Conservation (phyloP, 116 monocot genomes). For the Dioscorea cayenensis region DNA sequence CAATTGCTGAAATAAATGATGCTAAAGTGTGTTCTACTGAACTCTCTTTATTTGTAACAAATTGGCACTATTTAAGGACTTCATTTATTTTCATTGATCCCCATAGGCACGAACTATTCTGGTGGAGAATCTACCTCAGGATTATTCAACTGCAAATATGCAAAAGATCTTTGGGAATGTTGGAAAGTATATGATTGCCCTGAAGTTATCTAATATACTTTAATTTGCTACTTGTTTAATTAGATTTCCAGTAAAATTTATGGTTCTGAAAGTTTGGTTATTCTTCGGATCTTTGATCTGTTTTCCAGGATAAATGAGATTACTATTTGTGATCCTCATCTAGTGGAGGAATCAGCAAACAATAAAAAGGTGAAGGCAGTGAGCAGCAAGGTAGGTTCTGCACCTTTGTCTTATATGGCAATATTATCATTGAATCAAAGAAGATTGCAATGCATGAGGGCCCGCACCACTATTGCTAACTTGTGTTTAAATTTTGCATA, state of each 20-base stretch:
- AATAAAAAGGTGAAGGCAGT: slow-evolving; percentile 22
- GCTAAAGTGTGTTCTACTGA: slow-evolving; percentile 25
- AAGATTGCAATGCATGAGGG: neutral
- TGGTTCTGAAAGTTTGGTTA: neutral
- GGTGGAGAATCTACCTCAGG: slow-evolving; percentile 72
- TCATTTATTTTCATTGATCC: neutral
- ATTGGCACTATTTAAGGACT: neutral
- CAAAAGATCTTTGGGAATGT: slow-evolving; percentile 37
- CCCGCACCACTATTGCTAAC: neutral
- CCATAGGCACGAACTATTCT: slow-evolving; percentile 42
- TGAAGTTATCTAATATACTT: neutral
- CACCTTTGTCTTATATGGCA: neutral
- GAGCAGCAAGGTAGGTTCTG: slow-evolving; percentile 46
- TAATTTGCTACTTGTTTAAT: neutral
- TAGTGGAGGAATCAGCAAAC: slow-evolving; percentile 20
- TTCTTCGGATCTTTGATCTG: neutral
- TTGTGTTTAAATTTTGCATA: too few species aligned
- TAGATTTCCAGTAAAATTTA: neutral
- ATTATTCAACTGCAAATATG: slow-evolving; percentile 50
- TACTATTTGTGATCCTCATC: slow-evolving; percentile 40
- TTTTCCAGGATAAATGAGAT: slow-evolving; percentile 49
- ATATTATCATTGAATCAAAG: neutral
- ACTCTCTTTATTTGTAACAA: neutral
- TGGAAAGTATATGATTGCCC: slow-evolving; percentile 44
- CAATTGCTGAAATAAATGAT: slow-evolving; percentile 25